Percentiles rank a stretch among this genome's conserved stretches.
phyloP scores from a whole-genome alignment of 108 stramenopile species.

The Fragilariopsis cylindrus region DNA sequence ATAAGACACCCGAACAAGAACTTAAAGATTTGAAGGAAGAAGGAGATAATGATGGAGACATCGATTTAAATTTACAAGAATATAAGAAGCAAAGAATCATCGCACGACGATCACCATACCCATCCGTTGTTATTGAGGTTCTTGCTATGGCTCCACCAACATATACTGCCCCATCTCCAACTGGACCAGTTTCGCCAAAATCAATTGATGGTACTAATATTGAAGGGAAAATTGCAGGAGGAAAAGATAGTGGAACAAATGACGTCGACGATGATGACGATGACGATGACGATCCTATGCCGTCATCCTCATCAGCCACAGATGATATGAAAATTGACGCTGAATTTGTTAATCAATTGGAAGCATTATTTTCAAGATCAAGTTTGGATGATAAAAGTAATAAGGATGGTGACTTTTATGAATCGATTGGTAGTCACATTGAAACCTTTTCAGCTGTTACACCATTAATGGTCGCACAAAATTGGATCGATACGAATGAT shows the following conservation, averaged over 20 bases:
- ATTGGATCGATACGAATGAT: constrained; percentile 73
- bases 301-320: no score
- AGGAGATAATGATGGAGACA: constrained; percentile 59
- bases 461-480: constrained; percentile 59
- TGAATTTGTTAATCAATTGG: constrained; percentile 66
- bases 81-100: constrained; percentile 61
- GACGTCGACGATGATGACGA: constrained; percentile 16
- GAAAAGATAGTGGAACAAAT: not conserved
- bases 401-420: constrained; percentile 69
- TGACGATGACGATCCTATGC: not conserved
- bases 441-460: constrained; percentile 54
- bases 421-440: constrained; percentile 58
- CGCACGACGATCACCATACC: constrained; percentile 79
- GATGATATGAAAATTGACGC: constrained; percentile 19
- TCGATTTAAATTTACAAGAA: constrained; percentile 67
- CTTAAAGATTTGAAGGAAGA: constrained; percentile 63
- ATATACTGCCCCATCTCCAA: constrained; percentile 35
- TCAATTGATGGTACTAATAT: constrained; percentile 7
- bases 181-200: constrained; percentile 13
- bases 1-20: constrained; percentile 59
- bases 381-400: constrained; percentile 29
- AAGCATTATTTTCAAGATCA: constrained; percentile 66
- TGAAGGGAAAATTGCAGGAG: no score
- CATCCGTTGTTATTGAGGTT: constrained; percentile 82
- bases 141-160: constrained; percentile 67